Evolutionary conservation across 768 basidiomycete genomes (phyloP).

Genomic region (Kwoniella sp.): DNA sequence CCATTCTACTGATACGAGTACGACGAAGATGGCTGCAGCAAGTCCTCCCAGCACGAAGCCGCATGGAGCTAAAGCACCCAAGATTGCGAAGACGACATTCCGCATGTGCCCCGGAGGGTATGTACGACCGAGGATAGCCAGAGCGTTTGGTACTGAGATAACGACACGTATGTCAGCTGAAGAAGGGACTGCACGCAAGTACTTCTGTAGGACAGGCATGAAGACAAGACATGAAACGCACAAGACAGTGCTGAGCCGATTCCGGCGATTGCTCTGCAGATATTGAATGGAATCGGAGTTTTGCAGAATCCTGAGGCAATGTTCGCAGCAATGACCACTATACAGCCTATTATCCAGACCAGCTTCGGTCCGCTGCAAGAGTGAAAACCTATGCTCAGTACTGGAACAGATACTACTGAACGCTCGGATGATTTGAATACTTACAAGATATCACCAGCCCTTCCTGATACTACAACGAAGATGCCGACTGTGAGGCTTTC

Average conservation of each 20-base stretch:
- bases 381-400: not conserved
- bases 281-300: constrained; percentile 30
- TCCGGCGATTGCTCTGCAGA: constrained; percentile 38
- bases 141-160: constrained; percentile 32
- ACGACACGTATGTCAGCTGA: not conserved
- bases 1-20: constrained; percentile 22
- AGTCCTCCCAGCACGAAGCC: constrained; percentile 40
- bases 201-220: too few species aligned
- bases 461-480: constrained; percentile 36
- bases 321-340: constrained; percentile 22
- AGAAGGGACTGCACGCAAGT: not conserved
- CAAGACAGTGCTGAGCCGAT: constrained; percentile 36
- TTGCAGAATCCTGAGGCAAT: constrained; percentile 23
- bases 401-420: not conserved
- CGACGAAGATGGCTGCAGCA: constrained; percentile 27
- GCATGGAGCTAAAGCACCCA: constrained; percentile 36
- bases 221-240: constrained; percentile 6
- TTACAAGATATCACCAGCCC: constrained; percentile 39
- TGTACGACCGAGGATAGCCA: constrained; percentile 40
- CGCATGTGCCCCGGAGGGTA: constrained; percentile 36
- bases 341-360: constrained; percentile 15
- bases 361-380: constrained; percentile 26
- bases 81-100: constrained; percentile 35
- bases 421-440: constrained; percentile 1
- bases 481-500: constrained; percentile 40